Conservation (phyloP, 225 moss, liverwort and hornwort species). For the Neckera pumila region DNA sequence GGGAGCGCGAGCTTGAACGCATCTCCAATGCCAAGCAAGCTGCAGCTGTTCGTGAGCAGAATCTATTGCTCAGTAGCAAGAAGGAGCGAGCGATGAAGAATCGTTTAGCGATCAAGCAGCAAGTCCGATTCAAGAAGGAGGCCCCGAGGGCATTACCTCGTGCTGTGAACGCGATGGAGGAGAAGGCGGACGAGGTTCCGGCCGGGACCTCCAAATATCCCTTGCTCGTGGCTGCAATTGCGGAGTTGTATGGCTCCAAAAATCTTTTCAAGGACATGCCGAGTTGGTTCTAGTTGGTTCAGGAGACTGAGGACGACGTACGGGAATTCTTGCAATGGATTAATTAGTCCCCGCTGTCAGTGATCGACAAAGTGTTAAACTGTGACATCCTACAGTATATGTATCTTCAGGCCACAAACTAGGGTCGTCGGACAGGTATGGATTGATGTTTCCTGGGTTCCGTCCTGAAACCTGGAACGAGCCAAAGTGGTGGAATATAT, state of each 20-base stretch:
- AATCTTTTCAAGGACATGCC: not conserved
- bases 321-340: not conserved
- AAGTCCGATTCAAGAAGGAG: too few relatives aligned
- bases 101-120: not conserved
- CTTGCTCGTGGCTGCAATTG: not conserved
- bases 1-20: not conserved
- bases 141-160: too few relatives aligned
- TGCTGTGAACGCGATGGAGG: not conserved
- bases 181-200: not conserved
- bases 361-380: too few relatives aligned
- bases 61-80: not conserved
- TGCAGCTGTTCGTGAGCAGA: not conserved
- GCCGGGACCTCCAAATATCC: too few relatives aligned
- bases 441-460: not conserved
- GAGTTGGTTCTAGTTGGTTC: too few relatives aligned
- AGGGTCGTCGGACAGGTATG: not conserved
- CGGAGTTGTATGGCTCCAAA: not conserved
- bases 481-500: not conserved
- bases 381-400: too few relatives aligned
- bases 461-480: not conserved
- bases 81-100: not conserved
- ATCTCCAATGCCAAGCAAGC: not conserved
- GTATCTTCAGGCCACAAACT: not conserved
- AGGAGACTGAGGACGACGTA: not conserved
- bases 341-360: too few relatives aligned